These are phyloP conservation scores for Fusarium circinatum DNA, from an alignment of 2,329 filamentous ascomycete genomes.

Conservation along the genomic window DNA sequence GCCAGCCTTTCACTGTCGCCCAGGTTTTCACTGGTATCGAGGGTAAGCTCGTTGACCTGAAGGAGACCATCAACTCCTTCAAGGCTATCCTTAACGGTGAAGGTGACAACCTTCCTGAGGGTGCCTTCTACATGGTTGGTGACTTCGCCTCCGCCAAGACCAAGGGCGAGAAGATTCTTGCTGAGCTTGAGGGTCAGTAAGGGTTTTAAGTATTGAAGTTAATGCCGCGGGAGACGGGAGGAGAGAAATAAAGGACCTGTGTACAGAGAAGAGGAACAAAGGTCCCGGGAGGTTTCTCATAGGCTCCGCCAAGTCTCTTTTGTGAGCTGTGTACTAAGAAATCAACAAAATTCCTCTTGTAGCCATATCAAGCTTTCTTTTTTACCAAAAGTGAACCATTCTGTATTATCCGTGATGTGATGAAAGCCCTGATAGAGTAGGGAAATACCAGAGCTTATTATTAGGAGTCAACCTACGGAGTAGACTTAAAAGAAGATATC, in stretches of 20 bases:
- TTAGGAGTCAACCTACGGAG: not conserved
- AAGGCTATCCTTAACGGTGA: constrained; percentile 96
- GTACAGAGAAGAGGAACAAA: constrained; percentile 68
- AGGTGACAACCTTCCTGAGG: constrained; percentile 94
- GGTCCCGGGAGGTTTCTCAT: constrained; percentile 59
- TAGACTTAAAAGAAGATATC: too few species aligned
- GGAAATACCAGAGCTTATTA: not conserved
- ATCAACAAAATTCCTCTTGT: constrained; percentile 61
- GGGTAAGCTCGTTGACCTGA: constrained; percentile 96
- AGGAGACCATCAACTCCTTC: constrained; percentile 98
- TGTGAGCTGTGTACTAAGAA: constrained; percentile 72
- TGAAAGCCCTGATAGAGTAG: not conserved
- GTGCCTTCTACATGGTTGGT: constrained; percentile 98
- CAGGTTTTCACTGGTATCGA: constrained; percentile 91
- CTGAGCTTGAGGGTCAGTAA: constrained; percentile 81
- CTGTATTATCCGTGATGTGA: not conserved
- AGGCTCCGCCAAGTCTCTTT: constrained; percentile 68
- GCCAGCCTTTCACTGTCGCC: constrained; percentile 94
- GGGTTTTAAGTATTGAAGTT: constrained; percentile 50
- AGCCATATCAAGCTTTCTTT: constrained; percentile 47
- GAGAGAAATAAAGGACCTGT: constrained; percentile 55
- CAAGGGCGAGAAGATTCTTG: constrained; percentile 99
- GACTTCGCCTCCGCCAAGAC: constrained; percentile 90
- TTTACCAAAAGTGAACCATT: constrained; percentile 28
- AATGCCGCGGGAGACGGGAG: constrained; percentile 47